A percentile compares a stretch with the other conserved stretches of the same genome.
Evolutionary conservation across 768 basidiomycete genomes (phyloP).

Genomic region (Tulasnella sp.): DNA sequence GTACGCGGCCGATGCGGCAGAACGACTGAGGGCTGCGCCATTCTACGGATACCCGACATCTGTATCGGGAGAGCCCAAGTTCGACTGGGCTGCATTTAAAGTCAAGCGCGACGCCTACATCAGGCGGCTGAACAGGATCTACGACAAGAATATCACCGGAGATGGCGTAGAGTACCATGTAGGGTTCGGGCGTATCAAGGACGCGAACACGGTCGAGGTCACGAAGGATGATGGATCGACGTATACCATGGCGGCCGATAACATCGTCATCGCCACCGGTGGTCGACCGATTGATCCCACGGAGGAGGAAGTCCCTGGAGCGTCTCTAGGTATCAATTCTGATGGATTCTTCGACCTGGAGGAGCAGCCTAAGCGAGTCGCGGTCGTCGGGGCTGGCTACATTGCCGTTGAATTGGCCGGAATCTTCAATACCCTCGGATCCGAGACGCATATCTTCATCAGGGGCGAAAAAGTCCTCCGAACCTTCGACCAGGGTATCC

Average conservation of each 20-base stretch:
- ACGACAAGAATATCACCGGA: constrained; percentile 76
- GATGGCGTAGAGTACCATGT: constrained; percentile 82
- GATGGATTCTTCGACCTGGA: constrained; percentile 94
- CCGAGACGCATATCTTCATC: constrained; percentile 87
- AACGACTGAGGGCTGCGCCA: constrained; percentile 67
- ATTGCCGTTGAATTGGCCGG: constrained; percentile 97
- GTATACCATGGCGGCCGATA: constrained; percentile 65
- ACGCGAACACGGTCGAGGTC: constrained; percentile 61
- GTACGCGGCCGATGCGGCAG: constrained; percentile 85
- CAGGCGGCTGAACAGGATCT: constrained; percentile 76
- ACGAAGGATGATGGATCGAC: constrained; percentile 50
- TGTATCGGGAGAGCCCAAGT: constrained; percentile 37
- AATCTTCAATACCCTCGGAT: constrained; percentile 80
- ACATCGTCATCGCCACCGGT: constrained; percentile 78
- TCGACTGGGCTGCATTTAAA: constrained; percentile 88
- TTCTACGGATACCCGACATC: constrained; percentile 45
- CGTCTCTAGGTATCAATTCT: constrained; percentile 79
- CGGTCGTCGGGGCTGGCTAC: constrained; percentile 93
- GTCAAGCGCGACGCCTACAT: constrained; percentile 94
- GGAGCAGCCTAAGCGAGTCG: constrained; percentile 85
- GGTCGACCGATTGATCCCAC: constrained; percentile 72
- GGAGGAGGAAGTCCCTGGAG: constrained; percentile 77
- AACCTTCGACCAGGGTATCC: constrained; percentile 81
- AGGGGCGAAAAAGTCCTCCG: constrained; percentile 82
- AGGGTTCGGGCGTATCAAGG: constrained; percentile 65